Conservation (phyloP, 73 alveolate genomes). For the Halteria grandinella region DNA sequence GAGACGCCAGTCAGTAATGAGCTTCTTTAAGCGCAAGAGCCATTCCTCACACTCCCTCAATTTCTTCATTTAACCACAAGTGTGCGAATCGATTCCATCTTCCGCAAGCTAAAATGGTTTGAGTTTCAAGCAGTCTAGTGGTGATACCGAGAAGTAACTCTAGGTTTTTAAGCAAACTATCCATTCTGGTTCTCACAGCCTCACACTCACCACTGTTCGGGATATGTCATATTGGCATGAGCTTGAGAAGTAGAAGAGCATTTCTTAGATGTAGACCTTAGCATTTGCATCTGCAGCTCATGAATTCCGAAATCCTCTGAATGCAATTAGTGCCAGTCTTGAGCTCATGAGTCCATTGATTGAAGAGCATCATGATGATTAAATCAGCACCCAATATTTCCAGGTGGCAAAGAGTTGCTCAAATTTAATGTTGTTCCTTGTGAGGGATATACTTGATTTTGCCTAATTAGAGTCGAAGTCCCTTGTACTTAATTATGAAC, state of each 20-base stretch:
- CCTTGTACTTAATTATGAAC: background rate
- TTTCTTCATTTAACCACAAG: no score
- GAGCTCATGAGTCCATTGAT: background rate
- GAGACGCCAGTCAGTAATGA: no score
- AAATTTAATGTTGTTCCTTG: constrained; percentile 7
- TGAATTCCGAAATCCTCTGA: constrained; percentile 51
- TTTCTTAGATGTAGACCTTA: constrained; percentile 14
- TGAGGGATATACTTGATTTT: constrained; percentile 48
- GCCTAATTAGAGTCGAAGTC: constrained; percentile 30
- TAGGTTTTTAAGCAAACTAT: no score
- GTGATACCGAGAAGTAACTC: no score
- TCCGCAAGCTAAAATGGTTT: no score
- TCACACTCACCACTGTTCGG: constrained; percentile 21
- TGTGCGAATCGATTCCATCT: no score
- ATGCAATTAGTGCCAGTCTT: constrained; percentile 20
- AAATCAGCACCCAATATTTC: background rate
- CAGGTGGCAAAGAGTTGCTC: constrained; percentile 25
- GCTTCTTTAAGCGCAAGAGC: no score
- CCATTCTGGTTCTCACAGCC: no score
- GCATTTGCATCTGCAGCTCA: constrained; percentile 53
- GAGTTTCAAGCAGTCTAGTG: no score
- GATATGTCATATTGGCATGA: constrained; percentile 26
- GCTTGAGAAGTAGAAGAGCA: background rate
- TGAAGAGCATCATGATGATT: no score
- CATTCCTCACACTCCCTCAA: no score